Evolutionary conservation across 768 basidiomycete species (phyloP), one percentile per base, ranked within the genome.

Genomic region (Tricholoma matsutake): DNA sequence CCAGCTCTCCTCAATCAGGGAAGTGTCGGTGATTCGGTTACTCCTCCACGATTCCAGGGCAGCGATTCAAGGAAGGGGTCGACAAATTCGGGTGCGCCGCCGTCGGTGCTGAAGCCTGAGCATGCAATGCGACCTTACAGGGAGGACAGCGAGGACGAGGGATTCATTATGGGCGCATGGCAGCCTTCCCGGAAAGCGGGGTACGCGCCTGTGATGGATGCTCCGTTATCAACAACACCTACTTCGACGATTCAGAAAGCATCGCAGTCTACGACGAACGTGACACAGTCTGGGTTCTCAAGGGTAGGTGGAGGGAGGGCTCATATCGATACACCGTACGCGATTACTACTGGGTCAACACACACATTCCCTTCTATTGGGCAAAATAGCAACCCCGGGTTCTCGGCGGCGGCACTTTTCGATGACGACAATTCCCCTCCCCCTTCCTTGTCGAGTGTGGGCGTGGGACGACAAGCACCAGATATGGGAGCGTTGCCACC

Each of bases 161-260:
- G 92, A 11, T 90, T 80, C 64, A 97, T 98, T 69, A 96, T 98
- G 93, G 89, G 88, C 43, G 92, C 96, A n/a, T 96, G 94, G 92
- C 87, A 89, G 64, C 85, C 87, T 29, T 90, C 85, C 77, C 84
- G 84, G 0, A 76, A 81, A 6, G 71, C 79, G 20, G 82, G 83
- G 0, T 85, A 86, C 68, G 57, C 69, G 20, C 73, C 81, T 8
- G 78, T 86, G 31, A 53, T n/a, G 20, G 81, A 83, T 32, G 67
- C 69, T 14, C 64, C 73, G 1, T 65, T 68, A 29, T 57, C 35
- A 8, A 37, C 53, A 29, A 52, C 64, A 3, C 51, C 64, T 1
- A 66, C 60, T 35, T 57, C 65, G 16, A 60, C 28, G 7, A 28
- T 57, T 14, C 65, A 68, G 34, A 69, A 63, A 18, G 60, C 63